A percentile compares a stretch with the other conserved stretches of the same genome.
phyloP scores from a whole-genome alignment of 371 early-diverging fungal species.

The Lichtheimia ramosa region DNA sequence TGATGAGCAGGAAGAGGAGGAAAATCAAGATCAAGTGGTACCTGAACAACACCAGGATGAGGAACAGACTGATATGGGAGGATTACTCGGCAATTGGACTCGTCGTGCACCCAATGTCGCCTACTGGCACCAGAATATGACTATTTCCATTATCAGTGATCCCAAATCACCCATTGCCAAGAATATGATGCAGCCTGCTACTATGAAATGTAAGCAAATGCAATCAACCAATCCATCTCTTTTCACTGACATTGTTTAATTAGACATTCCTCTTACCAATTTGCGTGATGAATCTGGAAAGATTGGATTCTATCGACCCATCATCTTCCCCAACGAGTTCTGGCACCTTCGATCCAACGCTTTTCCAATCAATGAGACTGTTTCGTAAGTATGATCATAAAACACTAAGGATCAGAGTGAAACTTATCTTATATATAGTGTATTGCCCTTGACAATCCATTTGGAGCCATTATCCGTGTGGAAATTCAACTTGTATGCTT shows the following conservation, averaged over 20 bases:
- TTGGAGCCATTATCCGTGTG: slow-evolving; percentile 71
- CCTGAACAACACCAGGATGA: slow-evolving; percentile 23
- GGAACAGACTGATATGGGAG: slow-evolving; percentile 13
- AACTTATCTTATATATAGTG: slow-evolving; percentile 22
- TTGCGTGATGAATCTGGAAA: slow-evolving; percentile 35
- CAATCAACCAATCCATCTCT: not conserved
- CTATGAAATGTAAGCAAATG: slow-evolving; percentile 46
- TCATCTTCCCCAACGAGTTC: slow-evolving; percentile 82
- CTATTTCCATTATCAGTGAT: slow-evolving; percentile 67
- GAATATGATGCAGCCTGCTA: slow-evolving; percentile 49
- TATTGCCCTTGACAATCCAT: slow-evolving; percentile 68
- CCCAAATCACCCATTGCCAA: slow-evolving; percentile 44
- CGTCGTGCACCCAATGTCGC: slow-evolving; percentile 63
- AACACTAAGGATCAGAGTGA: not conserved
- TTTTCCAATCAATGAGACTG: slow-evolving; percentile 73
- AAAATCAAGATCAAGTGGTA: slow-evolving; percentile 8
- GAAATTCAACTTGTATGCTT: slow-evolving; percentile 74
- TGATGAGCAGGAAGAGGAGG: slow-evolving; percentile 30
- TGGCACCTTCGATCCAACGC: slow-evolving; percentile 82
- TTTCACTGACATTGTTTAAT: not conserved
- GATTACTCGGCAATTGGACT: slow-evolving; percentile 32
- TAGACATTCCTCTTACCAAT: slow-evolving; percentile 53
- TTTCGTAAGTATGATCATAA: slow-evolving; percentile 37
- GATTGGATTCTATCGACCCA: slow-evolving; percentile 67
- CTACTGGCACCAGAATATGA: slow-evolving; percentile 87